Base-by-base conservation (phyloP, 108 stramenopile genomes). In the Schizochytrium sp. region DNA sequence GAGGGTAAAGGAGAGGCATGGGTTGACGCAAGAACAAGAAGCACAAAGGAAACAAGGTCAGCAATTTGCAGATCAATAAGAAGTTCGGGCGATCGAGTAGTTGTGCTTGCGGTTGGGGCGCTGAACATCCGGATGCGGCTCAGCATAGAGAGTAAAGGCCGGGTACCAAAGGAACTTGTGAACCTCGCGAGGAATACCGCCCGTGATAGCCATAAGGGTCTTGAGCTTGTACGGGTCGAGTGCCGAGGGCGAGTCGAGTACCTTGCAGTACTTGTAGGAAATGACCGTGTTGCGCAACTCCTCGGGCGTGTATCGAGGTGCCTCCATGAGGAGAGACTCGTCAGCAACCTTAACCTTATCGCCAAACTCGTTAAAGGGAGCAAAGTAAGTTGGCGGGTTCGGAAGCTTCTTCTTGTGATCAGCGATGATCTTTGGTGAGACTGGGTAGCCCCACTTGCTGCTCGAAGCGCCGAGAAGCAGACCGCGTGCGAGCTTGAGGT, bases 321-420 rank as follows among this genome's bases (percentile, higher is more conserved):
- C 63, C 92, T 98, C 98, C 14, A 98, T 97, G 53, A 98, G 97
- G 95, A 99, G 96, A 88, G 98, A 95, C 19, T 97, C 95, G 89
- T 99, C 98, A 5, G 97, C 97, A 8, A 96, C 95, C 72, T 95
- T 91, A 53, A 99, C 95, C 44, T 95, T 90, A 88, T 98, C 98
- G 59, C 98, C 98, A 69, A 96, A 96, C 14, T 91, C 91, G 91
- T 97, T 97, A 53, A 97, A 69, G 3, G 63, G 63, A 6, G 63
- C 63, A 69, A 41, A 69, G 63, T 69, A 69, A 10, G 14, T 8
- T 23, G 63, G 63, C 63, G 63, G 14, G 10, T 14, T 28, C 14
- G 14, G 8, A 1, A 69, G 34, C 63, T 69, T 14, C 18, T 69
- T 69, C 34, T 6, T 28, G 63, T 69, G 63, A 12, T 18, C 63